Base-by-base conservation (phyloP, 2,329 filamentous ascomycete species). In the Phaeoacremonium minimum region DNA sequence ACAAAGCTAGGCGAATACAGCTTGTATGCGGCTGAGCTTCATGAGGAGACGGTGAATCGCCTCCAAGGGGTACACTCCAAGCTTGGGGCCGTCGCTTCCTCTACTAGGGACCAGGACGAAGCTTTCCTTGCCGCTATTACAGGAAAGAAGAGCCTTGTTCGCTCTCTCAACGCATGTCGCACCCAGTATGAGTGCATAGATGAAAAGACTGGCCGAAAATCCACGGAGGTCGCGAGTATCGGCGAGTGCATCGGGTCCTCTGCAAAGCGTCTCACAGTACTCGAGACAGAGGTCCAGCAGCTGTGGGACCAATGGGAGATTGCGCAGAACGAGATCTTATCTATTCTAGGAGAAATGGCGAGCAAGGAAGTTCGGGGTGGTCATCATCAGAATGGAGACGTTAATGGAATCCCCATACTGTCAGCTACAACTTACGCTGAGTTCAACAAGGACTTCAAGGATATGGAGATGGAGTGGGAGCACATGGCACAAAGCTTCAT, bases 271-370 rank as follows among this genome's bases (percentile, higher is more conserved):
- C 37, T 41, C 0, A 32, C 29, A 6, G 9, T 37, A 7, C 29
- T 52, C 5, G 43, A 47, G 35, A 26, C 6, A 3, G 44, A 48
- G 6, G 37, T 49, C 5, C 32, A 26, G 6, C 28, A 17, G 7
- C 34, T 49, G 5, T 51, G 47, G 50, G 18, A 37, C 5, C 41
- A 49, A 52, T 69, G 40, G 61, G 67, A 37, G 18, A 40, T 43
- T 15, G 61, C 65, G 7, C 66, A 68, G n/a, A 65, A 69, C 4
- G 59, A 63, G 9, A 52, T 57, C 2, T 51, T 62, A 14, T 58
- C 61, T 41, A 48, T 52, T 4, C 19, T 46, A 7, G 33, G 29
- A 8, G 39, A 33, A 9, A 22, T 49, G 15, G 9, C 32, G 4
- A 26, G 35, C 5, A 13, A 8, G 5, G 20, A 18, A 5, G 20